Percentiles rank a stretch among this genome's conserved stretches.
Evolutionary conservation across 2,329 filamentous ascomycete genomes (phyloP).

Genomic region (Fusarium albidum): DNA sequence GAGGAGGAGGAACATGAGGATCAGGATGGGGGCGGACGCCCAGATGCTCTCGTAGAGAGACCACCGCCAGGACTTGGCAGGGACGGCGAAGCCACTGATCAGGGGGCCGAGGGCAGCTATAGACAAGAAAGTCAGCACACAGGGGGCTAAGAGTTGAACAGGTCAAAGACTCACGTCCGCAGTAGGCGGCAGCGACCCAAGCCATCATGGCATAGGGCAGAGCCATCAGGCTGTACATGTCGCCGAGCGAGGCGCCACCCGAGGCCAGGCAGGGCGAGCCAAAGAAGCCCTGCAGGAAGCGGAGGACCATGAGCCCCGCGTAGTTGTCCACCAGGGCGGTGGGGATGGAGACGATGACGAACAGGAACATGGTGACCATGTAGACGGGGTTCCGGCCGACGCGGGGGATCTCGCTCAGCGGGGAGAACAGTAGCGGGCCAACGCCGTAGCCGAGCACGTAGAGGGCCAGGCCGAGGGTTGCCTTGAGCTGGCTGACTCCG

Average conservation of each 20-base stretch:
- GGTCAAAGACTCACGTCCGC: conserved; percentile 50
- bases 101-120: conserved; percentile 66
- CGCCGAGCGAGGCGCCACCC: conserved; percentile 59
- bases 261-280: conserved; percentile 72
- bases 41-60: conserved; percentile 70
- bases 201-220: conserved; percentile 66
- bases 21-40: conserved; percentile 64
- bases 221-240: conserved; percentile 63
- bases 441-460: conserved; percentile 72
- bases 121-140: conserved; percentile 43
- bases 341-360: conserved; percentile 72
- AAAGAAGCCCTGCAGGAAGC: conserved; percentile 73
- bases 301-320: conserved; percentile 68
- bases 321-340: conserved; percentile 70
- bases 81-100: conserved; percentile 67
- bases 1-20: conserved; percentile 69
- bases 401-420: conserved; percentile 70
- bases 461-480: conserved; percentile 66
- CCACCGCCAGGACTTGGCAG: conserved; percentile 69
- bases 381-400: conserved; percentile 75
- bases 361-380: conserved; percentile 72
- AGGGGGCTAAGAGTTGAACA: conserved; percentile 28
- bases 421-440: conserved; percentile 71
- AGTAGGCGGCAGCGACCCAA: conserved; percentile 65
- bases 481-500: conserved; percentile 58